Evolutionary conservation across 345 rosid species (phyloP).

Genomic region (Linum tenue): DNA sequence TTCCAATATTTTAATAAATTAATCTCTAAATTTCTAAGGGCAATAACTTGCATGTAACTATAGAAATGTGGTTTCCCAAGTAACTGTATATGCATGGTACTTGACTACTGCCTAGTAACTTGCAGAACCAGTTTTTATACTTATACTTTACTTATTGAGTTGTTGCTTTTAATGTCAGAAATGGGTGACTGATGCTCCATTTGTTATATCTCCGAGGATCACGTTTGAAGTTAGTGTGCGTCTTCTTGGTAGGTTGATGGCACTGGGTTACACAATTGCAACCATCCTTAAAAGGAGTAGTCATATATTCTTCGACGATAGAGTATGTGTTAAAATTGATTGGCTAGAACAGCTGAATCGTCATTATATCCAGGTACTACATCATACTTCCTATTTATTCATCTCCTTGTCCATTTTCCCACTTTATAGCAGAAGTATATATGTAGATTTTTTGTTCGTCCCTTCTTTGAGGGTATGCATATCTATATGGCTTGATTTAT

Average conservation of each 20-base stretch:
- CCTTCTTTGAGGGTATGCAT: no score
- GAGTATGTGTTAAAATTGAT: slow-evolving; percentile 78
- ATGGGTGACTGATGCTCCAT: slow-evolving; percentile 92
- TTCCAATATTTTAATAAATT: not conserved
- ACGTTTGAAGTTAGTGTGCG: slow-evolving; percentile 98
- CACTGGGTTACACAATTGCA: slow-evolving; percentile 94
- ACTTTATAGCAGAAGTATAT: no score
- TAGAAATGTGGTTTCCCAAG: slow-evolving; percentile 8
- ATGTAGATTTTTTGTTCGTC: no score
- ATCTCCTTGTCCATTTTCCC: slow-evolving; percentile 6
- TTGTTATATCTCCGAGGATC: slow-evolving; percentile 97
- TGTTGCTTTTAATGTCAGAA: slow-evolving; percentile 43
- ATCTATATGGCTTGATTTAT: not conserved
- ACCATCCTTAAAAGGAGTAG: slow-evolving; percentile 90
- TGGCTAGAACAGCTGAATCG: slow-evolving; percentile 92
- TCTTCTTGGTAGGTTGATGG: slow-evolving; percentile 98
- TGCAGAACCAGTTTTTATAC: no score
- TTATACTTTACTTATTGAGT: slow-evolving; percentile 8
- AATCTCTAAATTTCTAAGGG: not conserved
- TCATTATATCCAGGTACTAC: slow-evolving; percentile 73
- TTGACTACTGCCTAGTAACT: no score
- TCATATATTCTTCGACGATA: slow-evolving; percentile 72
- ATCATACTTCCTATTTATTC: not conserved
- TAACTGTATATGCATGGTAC: no score
- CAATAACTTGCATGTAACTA: no score